Evolutionary conservation across 2,329 filamentous ascomycete genomes (phyloP).

Genomic region (Amauroascus verrucosus): DNA sequence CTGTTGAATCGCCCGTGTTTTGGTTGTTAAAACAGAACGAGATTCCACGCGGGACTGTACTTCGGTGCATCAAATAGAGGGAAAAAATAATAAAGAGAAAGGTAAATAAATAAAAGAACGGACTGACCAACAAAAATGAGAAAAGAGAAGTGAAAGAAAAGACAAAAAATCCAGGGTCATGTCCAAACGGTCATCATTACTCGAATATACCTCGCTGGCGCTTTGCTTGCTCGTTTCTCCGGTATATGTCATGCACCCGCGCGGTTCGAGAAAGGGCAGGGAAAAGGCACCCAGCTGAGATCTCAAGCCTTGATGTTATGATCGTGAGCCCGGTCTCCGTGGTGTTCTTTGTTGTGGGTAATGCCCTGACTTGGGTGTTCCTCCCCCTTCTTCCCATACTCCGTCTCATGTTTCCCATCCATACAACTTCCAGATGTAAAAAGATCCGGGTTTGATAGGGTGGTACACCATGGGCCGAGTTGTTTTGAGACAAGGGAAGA

Average conservation of each 20-base stretch:
- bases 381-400: no score
- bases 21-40: conserved; percentile 77
- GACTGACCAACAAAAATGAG: conserved; percentile 6
- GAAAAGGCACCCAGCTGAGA: conserved; percentile 24
- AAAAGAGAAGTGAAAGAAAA: conserved; percentile 10
- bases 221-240: not conserved
- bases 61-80: conserved; percentile 43
- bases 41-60: conserved; percentile 46
- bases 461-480: conserved; percentile 8
- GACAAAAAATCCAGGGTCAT: not conserved
- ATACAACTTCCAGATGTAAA: conserved; percentile 11
- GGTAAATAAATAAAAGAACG: conserved; percentile 1
- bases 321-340: conserved; percentile 38
- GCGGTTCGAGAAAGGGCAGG: not conserved
- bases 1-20: conserved; percentile 67
- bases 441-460: conserved; percentile 8
- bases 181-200: not conserved
- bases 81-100: conserved; percentile 29
- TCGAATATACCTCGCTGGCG: not conserved
- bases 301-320: conserved; percentile 54
- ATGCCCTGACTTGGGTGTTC: conserved; percentile 33
- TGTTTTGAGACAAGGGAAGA: not conserved
- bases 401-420: conserved; percentile 21
- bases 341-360: not conserved
- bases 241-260: no score